These are phyloP conservation scores for Trametes cingulata DNA, from an alignment of 768 basidiomycete genomes.

Conservation along the genomic window DNA sequence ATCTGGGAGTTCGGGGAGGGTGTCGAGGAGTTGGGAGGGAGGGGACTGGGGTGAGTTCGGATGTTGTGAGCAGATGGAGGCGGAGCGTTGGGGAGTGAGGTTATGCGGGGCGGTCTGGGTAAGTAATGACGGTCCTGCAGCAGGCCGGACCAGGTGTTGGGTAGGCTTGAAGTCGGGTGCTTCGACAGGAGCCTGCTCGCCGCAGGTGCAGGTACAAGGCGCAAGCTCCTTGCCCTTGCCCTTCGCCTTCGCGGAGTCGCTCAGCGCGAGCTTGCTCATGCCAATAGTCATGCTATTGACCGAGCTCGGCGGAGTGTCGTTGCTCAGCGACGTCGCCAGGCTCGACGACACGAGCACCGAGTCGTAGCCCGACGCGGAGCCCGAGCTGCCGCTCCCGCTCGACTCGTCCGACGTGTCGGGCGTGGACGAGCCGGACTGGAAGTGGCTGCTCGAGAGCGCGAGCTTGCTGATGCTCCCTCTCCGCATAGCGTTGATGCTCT, in stretches of 20 bases:
- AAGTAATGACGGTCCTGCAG: constrained; percentile 36
- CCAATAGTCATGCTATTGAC: constrained; percentile 31
- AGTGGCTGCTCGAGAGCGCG: constrained; percentile 6
- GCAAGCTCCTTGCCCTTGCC: constrained; percentile 11
- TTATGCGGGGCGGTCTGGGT: constrained; percentile 37
- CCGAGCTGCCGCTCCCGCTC: constrained; percentile 25
- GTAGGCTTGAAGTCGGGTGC: constrained; percentile 3
- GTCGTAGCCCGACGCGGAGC: constrained; percentile 13
- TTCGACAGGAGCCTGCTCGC: not conserved
- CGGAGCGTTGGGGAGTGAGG: constrained; percentile 24
- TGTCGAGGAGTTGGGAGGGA: not conserved
- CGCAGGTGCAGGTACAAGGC: constrained; percentile 20
- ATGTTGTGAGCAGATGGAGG: constrained; percentile 19
- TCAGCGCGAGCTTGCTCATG: constrained; percentile 24
- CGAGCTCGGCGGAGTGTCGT: constrained; percentile 32
- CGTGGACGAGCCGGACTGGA: constrained; percentile 16
- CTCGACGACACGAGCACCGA: constrained; percentile 22
- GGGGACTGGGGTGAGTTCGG: not conserved
- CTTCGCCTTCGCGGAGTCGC: not conserved
- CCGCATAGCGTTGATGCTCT: constrained; percentile 1
- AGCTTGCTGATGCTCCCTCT: constrained; percentile 20
- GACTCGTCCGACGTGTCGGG: constrained; percentile 28
- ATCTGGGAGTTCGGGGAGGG: not conserved
- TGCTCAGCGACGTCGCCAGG: constrained; percentile 20
- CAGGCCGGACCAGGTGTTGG: constrained; percentile 19